Evolutionary conservation across 192 early-diverging fungal species (phyloP), one percentile per base, ranked within the genome.

Genomic region (Coemansia guatemalensis): DNA sequence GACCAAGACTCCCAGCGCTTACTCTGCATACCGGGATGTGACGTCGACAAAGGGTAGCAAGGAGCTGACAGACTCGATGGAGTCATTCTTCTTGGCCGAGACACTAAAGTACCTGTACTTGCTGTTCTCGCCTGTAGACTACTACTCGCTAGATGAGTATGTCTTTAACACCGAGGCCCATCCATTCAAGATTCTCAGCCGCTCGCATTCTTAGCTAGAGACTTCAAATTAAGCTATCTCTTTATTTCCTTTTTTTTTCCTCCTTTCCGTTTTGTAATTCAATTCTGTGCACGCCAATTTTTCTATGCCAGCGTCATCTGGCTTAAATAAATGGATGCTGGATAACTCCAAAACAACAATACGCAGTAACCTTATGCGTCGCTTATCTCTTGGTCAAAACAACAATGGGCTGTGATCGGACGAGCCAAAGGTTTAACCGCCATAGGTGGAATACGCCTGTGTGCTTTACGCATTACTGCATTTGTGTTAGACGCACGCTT

Each of bases 81-180:
- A 85, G 57, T 80, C 77, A 57, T 83, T 83, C 50, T 85, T 83
- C 69, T 57, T 92, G 81, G 93, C 93, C 0, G 95, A 97, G 68
- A 95, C 95, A 17, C 83, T 97, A 63, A 97, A 97, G 75, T 97
- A 97, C 63, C 80, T 95, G 33, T 97, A 93, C 58, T 67, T 97
- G 66, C 79, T 97, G 48, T 95, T 97, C 78, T 82, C 86, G 29
- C 86, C 87, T 1, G 77, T 75, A 5, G 84, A 86, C 48, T 63
- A 86, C 22, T 74, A 85, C 50, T 89, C 92, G 18, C 76, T 97
- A 14, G 91, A 93, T 62, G 82, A 90, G 53, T 95, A 91, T 70
- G 90, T 95, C 12, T 92, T 95, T 65, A 97, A 97, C 79, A 97
- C 95, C 6, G 95, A 97, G 68, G 93, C 93, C 0, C 95, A 97